These are phyloP conservation scores for Gnomoniopsis smithogilvyi DNA, from an alignment of 2,329 filamentous ascomycete genomes.

Conservation along the genomic window DNA sequence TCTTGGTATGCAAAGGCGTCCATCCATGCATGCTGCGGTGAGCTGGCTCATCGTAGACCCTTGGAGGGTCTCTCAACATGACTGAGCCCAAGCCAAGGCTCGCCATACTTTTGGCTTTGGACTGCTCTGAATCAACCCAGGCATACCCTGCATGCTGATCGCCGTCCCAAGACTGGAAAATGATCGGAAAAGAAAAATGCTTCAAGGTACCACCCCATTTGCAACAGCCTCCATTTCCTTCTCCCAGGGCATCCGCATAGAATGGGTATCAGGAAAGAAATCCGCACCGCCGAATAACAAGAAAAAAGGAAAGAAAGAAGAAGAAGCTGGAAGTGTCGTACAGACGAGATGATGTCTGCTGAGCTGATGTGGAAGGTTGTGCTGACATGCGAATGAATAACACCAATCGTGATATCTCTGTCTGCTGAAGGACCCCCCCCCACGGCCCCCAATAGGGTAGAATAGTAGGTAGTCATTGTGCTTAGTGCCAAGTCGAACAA, in stretches of 20 bases:
- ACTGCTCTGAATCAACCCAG: not conserved
- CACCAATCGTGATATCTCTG: too few relatives aligned
- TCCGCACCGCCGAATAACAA: slow-evolving; percentile 9
- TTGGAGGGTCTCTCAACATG: not conserved
- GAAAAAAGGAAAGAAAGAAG: not conserved
- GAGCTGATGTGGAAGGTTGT: not conserved
- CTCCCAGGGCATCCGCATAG: not conserved
- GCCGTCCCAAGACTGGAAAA: not conserved
- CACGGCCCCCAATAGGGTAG: too few relatives aligned
- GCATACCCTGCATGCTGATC: not conserved
- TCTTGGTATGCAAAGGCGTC: not conserved
- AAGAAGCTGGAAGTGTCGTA: slow-evolving; percentile 9
- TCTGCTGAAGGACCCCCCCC: too few relatives aligned
- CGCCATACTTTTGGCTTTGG: not conserved
- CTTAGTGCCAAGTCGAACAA: too few relatives aligned
- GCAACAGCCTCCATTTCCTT: not conserved
- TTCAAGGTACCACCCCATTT: not conserved
- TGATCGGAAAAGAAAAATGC: not conserved
- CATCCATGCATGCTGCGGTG: not conserved
- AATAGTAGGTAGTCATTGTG: too few relatives aligned
- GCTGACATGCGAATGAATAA: not conserved
- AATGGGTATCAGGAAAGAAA: slow-evolving; percentile 6
- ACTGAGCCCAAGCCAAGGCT: not conserved
- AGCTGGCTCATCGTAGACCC: not conserved
- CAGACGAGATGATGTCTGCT: not conserved